Conservation (phyloP, 2,329 filamentous ascomycete genomes). For the Periconia macrospinosa region DNA sequence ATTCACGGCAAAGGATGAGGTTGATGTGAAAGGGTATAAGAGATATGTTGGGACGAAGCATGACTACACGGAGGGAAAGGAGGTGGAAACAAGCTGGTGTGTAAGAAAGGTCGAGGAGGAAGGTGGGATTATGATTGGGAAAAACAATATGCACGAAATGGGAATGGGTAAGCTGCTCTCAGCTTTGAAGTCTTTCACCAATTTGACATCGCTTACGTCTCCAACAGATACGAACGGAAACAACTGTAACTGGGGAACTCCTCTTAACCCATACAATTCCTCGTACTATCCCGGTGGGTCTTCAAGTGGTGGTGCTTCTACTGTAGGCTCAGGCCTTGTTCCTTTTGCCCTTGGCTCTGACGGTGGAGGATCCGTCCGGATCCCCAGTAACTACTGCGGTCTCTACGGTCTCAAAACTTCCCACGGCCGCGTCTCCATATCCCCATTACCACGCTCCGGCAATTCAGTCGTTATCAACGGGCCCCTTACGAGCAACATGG, state of each 20-base stretch:
- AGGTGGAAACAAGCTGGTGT: constrained; percentile 67
- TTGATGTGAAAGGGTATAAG: constrained; percentile 70
- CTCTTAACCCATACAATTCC: constrained; percentile 75
- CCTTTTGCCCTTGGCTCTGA: constrained; percentile 74
- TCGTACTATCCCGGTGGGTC: constrained; percentile 80
- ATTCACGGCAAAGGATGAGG: constrained; percentile 81
- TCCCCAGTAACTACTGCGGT: constrained; percentile 76
- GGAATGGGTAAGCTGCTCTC: constrained; percentile 61
- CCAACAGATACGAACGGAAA: constrained; percentile 74
- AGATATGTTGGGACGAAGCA: constrained; percentile 66
- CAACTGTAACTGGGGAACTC: constrained; percentile 74
- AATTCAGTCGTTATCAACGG: constrained; percentile 69
- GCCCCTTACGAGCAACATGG: constrained; percentile 74
- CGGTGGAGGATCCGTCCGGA: constrained; percentile 73
- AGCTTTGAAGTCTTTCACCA: background rate
- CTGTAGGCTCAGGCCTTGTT: constrained; percentile 69
- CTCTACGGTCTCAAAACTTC: constrained; percentile 80
- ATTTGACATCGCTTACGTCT: background rate
- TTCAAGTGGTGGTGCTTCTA: constrained; percentile 74
- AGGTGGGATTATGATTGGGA: constrained; percentile 75
- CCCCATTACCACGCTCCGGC: constrained; percentile 61
- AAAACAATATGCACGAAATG: constrained; percentile 78
- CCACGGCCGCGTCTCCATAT: constrained; percentile 67
- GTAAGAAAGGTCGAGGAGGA: constrained; percentile 71
- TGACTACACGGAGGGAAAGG: constrained; percentile 54